Evolutionary conservation across 805 yeast genomes (phyloP).

Genomic region (Suhomyces tanzawaensis): DNA sequence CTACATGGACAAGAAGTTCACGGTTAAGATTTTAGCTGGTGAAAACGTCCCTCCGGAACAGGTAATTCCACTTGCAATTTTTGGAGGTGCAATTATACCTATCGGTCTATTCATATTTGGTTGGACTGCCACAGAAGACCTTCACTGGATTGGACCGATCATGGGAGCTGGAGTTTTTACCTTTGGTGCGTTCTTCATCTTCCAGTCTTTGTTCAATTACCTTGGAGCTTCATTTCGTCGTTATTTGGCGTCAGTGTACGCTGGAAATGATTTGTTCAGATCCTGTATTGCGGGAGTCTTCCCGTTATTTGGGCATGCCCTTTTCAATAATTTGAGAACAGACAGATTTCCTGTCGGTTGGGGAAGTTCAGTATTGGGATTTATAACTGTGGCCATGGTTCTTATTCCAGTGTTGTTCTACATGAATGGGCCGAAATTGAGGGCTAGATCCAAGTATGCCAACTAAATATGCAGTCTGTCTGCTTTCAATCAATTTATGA

Average conservation of each 20-base stretch:
- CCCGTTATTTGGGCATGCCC: conserved; percentile 60
- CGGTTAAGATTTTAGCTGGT: conserved; percentile 11
- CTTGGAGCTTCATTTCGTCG: conserved; percentile 47
- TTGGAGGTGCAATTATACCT: conserved; percentile 21
- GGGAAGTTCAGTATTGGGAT: conserved; percentile 52
- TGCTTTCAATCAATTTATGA: too few species aligned
- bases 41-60: conserved; percentile 14
- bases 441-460: conserved; percentile 42
- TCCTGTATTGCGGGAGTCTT: conserved; percentile 54
- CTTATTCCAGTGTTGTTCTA: conserved; percentile 47
- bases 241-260: conserved; percentile 56
- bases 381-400: conserved; percentile 42
- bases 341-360: conserved; percentile 55
- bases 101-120: conserved; percentile 20
- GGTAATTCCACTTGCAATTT: conserved; percentile 19
- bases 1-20: conserved; percentile 9
- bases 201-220: conserved; percentile 52
- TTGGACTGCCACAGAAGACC: conserved; percentile 16
- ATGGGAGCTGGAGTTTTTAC: conserved; percentile 18
- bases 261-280: conserved; percentile 53
- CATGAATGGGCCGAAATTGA: conserved; percentile 41
- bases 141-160: conserved; percentile 21
- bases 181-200: conserved; percentile 28
- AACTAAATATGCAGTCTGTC: too few species aligned
- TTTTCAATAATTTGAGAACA: conserved; percentile 52